These are phyloP conservation scores for Trichophyton schoenleinii DNA, from an alignment of 2,329 filamentous ascomycete genomes.

Conservation along the genomic window DNA sequence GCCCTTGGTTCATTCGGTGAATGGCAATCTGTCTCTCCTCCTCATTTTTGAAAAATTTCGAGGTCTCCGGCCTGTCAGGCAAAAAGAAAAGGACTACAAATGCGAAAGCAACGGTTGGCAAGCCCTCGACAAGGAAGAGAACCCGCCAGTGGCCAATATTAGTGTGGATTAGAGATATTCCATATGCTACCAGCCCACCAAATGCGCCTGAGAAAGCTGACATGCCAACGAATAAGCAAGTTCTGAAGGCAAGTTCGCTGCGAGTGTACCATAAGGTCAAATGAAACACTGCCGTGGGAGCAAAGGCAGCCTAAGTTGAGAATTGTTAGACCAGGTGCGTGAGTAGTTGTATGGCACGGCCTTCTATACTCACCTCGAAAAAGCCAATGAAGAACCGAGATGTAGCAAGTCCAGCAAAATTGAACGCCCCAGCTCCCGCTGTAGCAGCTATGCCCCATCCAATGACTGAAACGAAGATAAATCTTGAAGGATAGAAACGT, in stretches of 20 bases:
- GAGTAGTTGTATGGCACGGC: too few relatives aligned
- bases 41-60: constrained; percentile 11
- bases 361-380: constrained; percentile 33
- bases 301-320: constrained; percentile 43
- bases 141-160: constrained; percentile 35
- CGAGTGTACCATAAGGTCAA: constrained; percentile 48
- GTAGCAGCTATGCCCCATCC: constrained; percentile 46
- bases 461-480: constrained; percentile 12
- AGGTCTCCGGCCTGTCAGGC: constrained; percentile 28
- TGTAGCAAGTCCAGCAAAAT: constrained; percentile 43
- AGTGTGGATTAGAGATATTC: constrained; percentile 18
- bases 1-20: constrained; percentile 12
- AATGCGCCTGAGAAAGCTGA: constrained; percentile 42
- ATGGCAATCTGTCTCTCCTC: constrained; percentile 11
- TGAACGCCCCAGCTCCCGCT: constrained; percentile 40
- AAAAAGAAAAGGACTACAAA: constrained; percentile 32
- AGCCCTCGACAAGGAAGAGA: constrained; percentile 41
- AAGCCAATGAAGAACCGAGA: constrained; percentile 48
- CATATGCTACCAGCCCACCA: constrained; percentile 38
- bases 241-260: constrained; percentile 42
- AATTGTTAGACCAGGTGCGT: background rate
- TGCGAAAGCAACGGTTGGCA: constrained; percentile 36
- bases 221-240: constrained; percentile 43
- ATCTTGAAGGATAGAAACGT: constrained; percentile 11
- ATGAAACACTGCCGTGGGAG: constrained; percentile 49